Evolutionary conservation across 1,284 basidiomycete genomes (phyloP).

Genomic region (Ceratobasidium sp.): DNA sequence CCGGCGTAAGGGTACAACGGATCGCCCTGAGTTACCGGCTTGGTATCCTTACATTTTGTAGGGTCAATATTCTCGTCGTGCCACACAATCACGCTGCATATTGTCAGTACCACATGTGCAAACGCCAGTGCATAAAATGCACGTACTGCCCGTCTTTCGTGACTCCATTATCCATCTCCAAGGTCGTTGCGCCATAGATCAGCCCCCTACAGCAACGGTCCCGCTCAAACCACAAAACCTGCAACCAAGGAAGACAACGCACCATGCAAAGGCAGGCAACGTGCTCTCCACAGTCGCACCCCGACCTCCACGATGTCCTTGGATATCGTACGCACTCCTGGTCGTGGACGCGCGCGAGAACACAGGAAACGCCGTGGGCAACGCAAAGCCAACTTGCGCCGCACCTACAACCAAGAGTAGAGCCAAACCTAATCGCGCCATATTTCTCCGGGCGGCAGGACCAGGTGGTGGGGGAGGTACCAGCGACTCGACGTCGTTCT

Average conservation of each 20-base stretch:
- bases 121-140: neutral
- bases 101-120: neutral
- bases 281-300: constrained; percentile 74
- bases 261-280: constrained; percentile 77
- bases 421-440: constrained; percentile 15
- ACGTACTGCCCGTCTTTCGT: constrained; percentile 60
- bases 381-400: constrained; percentile 15
- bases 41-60: constrained; percentile 71
- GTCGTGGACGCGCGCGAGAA: constrained; percentile 28
- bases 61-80: constrained; percentile 71
- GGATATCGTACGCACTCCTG: constrained; percentile 43
- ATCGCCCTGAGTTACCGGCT: constrained; percentile 54
- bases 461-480: neutral
- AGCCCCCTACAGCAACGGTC: constrained; percentile 60
- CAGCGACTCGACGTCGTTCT: constrained; percentile 25
- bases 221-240: neutral
- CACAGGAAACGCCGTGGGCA: constrained; percentile 22
- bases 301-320: constrained; percentile 80
- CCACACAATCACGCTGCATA: constrained; percentile 71
- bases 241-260: constrained; percentile 45
- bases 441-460: neutral
- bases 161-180: constrained; percentile 79
- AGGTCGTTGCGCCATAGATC: constrained; percentile 72
- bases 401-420: constrained; percentile 11
- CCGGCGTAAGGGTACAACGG: constrained; percentile 48